These are phyloP conservation scores for Epichloe sibirici DNA, from an alignment of 2,329 filamentous ascomycete species.

Conservation along the genomic window DNA sequence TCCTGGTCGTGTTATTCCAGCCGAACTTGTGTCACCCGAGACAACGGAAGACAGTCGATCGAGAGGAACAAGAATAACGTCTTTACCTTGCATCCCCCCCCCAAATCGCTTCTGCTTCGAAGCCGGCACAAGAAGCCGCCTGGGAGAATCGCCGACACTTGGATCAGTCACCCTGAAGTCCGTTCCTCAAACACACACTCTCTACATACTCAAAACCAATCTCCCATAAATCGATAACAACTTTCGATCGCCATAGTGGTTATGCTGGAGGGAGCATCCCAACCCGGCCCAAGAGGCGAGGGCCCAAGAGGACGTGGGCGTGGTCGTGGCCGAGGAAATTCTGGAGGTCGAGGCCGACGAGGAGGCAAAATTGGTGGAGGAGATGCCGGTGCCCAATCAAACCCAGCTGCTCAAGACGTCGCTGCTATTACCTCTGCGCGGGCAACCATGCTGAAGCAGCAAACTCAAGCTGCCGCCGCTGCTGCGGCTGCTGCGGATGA, in stretches of 20 bases:
- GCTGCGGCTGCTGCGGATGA: constrained; percentile 16
- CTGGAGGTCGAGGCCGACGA: constrained; percentile 10
- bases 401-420: constrained; percentile 20
- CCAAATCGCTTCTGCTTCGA: too few species aligned
- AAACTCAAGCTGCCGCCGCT: constrained; percentile 9
- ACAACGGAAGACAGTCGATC: too few species aligned
- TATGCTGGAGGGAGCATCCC: constrained; percentile 12
- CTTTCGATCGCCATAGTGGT: neutral
- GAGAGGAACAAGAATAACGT: too few species aligned
- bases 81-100: too few species aligned
- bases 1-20: too few species aligned
- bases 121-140: too few species aligned
- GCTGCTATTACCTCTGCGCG: constrained; percentile 20
- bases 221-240: neutral
- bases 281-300: constrained; percentile 19
- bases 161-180: too few species aligned
- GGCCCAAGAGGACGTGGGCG: constrained; percentile 28
- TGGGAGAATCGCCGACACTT: too few species aligned
- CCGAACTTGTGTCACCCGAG: too few species aligned
- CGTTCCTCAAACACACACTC: too few species aligned
- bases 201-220: neutral
- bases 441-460: constrained; percentile 10
- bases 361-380: constrained; percentile 16
- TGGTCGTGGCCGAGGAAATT: constrained; percentile 14
- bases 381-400: constrained; percentile 6